Percentiles rank a stretch among this genome's conserved stretches.
phyloP scores from a whole-genome alignment of 2,329 filamentous ascomycete genomes.

The Fusarium pseudograminearum region DNA sequence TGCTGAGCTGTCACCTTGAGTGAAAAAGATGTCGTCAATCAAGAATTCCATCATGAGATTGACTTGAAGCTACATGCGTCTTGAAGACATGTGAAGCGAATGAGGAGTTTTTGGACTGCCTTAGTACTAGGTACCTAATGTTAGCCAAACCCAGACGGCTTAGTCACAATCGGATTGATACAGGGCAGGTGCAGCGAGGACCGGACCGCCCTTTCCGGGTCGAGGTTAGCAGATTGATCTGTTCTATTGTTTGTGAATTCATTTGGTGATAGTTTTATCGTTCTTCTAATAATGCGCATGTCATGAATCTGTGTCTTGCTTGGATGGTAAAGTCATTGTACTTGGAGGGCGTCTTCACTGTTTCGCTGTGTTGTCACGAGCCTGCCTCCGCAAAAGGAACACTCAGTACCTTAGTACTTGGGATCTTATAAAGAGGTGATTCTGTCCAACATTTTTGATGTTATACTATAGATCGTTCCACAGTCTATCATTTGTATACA shows the following conservation, averaged over 20 bases:
- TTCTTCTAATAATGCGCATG: background rate
- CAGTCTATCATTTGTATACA: background rate
- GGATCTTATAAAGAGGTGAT: background rate
- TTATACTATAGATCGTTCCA: background rate
- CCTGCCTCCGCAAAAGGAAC: background rate
- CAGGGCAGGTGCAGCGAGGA: background rate
- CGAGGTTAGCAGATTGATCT: background rate
- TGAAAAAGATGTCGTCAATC: conserved; percentile 43
- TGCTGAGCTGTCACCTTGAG: conserved; percentile 28
- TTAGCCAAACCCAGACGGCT: background rate
- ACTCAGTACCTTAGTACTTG: background rate
- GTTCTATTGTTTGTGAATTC: background rate
- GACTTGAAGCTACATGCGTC: background rate
- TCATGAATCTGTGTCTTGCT: background rate
- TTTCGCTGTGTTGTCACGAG: background rate
- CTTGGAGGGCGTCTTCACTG: background rate
- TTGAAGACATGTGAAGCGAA: background rate
- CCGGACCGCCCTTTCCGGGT: background rate
- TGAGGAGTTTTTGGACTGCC: no score
- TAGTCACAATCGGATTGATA: background rate
- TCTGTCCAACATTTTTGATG: background rate
- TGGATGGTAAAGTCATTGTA: background rate
- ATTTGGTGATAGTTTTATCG: background rate
- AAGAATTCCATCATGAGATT: conserved; percentile 37
- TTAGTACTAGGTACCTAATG: no score